Base-by-base conservation (phyloP, 306 rosid genomes). In the Castanea mollissima region DNA sequence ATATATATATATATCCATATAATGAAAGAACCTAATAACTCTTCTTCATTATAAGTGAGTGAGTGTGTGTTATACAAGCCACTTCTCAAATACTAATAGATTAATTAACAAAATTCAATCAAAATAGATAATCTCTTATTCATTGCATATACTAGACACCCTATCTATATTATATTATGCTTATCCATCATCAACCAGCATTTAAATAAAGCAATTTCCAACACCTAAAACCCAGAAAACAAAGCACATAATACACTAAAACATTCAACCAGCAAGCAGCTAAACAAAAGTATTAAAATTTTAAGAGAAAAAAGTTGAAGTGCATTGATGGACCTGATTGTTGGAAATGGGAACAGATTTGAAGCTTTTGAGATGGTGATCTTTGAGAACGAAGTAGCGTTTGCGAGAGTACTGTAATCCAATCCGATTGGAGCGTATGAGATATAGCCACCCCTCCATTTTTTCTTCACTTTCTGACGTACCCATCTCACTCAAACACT, bases 401-500 rank as follows among this genome's bases (percentile, higher is more conserved):
- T 92, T 92, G 49, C 91, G 86, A 1, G 94, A 92, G 85, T 88
- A 89, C 79, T 90, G 97, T 27, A 89, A 82, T 63, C 93, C 93
- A 55, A 92, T 77, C 71, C 94, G 90, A 75, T 92, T 87, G 21
- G 90, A 92, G 32, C 94, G 92, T 21, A 92, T 85, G 25, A 90
- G 85, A 84, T 90, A 87, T 68, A 92, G 75, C 97, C 97, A 92
- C 1, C 97, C 97, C 73, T 90, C 97, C 94, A 90, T 90, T 78
- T 65, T 83, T 75, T 81, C 82, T 41, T 85, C 87, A 52, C 54
- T 67, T 59, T 82, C 85, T n/a, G 88, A 68, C 38, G 73, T 19
- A 57, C 68, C 89, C 85, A 83, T 83, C 51, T 57, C 21, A 51
- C 54, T 49, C 4, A 10, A 11, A 49, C 54, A 49, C 54, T 49